A percentile compares a stretch with the other conserved stretches of the same genome.
Evolutionary conservation across 768 basidiomycete genomes (phyloP).

Genomic region (Termitomyces sp.): DNA sequence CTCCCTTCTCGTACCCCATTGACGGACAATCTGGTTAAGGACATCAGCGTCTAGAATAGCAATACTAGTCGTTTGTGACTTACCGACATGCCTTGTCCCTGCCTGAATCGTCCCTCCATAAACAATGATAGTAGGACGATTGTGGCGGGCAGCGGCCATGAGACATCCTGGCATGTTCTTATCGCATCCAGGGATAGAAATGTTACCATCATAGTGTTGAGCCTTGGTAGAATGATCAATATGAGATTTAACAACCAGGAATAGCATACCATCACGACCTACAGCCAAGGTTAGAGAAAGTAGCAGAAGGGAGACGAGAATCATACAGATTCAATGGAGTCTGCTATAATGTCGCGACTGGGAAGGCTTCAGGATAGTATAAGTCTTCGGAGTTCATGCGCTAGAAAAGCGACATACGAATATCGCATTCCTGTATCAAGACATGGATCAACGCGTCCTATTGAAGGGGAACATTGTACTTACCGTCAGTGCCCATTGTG

Average conservation of each 20-base stretch:
- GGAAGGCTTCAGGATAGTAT: conserved; percentile 52
- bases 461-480: conserved; percentile 10
- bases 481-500: conserved; percentile 87
- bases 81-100: conserved; percentile 67
- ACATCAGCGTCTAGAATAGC: background rate
- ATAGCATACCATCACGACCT: conserved; percentile 54
- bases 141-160: conserved; percentile 83
- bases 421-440: conserved; percentile 71
- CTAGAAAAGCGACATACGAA: conserved; percentile 51
- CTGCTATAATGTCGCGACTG: conserved; percentile 85
- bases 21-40: conserved; percentile 61
- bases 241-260: background rate
- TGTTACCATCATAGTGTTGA: conserved; percentile 87
- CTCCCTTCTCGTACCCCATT: conserved; percentile 76
- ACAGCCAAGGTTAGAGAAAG: conserved; percentile 28
- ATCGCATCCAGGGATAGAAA: conserved; percentile 84
- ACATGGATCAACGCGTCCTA: background rate
- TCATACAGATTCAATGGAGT: conserved; percentile 77
- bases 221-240: conserved; percentile 39
- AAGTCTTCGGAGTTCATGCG: background rate
- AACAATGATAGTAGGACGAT: conserved; percentile 83
- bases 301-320: conserved; percentile 3
- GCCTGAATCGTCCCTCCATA: conserved; percentile 85
- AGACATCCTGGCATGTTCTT: conserved; percentile 93
- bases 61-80: conserved; percentile 20